Evolutionary conservation across 2,329 filamentous ascomycete genomes (phyloP).

Genomic region (Xylaria sp.): DNA sequence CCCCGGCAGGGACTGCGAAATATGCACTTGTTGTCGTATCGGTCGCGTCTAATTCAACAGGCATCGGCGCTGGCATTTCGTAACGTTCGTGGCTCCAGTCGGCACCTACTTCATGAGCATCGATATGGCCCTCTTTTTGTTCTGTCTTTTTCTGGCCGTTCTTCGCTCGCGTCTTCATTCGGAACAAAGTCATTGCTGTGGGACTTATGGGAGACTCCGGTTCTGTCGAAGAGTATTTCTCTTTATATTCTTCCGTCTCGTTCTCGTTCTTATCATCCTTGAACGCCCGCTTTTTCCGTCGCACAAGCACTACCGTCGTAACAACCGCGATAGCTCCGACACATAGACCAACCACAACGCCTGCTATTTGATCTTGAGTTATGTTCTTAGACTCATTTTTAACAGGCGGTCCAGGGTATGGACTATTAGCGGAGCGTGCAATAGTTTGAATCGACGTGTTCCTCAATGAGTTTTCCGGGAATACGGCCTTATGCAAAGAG

Average conservation of each 20-base stretch:
- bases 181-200: constrained; percentile 43
- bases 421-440: constrained; percentile 57
- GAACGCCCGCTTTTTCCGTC: constrained; percentile 47
- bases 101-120: constrained; percentile 56
- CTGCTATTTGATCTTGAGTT: constrained; percentile 56
- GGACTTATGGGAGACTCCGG: constrained; percentile 53
- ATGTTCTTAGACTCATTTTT: constrained; percentile 49
- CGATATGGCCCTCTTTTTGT: constrained; percentile 23
- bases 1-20: constrained; percentile 56
- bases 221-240: constrained; percentile 52
- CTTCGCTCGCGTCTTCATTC: constrained; percentile 59
- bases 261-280: constrained; percentile 42
- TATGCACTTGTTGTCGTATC: constrained; percentile 54
- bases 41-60: constrained; percentile 62
- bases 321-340: constrained; percentile 51
- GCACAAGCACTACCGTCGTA: constrained; percentile 50
- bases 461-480: constrained; percentile 57
- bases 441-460: constrained; percentile 58
- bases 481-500: constrained; percentile 66
- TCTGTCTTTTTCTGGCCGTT: constrained; percentile 46
- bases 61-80: constrained; percentile 61
- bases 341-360: constrained; percentile 58
- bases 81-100: constrained; percentile 62
- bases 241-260: constrained; percentile 52
- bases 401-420: constrained; percentile 56